These are phyloP conservation scores for Gymnopilus dilepis DNA, from an alignment of 768 basidiomycete species.

Conservation along the genomic window DNA sequence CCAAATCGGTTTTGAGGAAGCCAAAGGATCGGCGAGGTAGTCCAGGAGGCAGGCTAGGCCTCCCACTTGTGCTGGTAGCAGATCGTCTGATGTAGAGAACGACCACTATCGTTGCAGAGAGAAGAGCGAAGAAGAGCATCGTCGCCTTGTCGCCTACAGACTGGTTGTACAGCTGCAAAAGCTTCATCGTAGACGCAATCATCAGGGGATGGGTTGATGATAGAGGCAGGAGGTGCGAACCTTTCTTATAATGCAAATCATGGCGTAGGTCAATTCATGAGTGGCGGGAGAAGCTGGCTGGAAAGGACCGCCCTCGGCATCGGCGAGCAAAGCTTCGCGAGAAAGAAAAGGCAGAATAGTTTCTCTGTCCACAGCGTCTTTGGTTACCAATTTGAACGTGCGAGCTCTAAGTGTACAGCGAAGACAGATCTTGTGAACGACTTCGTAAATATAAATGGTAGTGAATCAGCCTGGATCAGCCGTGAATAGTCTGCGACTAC, in stretches of 20 bases:
- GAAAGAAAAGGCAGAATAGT: neutral
- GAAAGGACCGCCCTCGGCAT: neutral
- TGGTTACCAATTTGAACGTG: neutral
- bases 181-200: neutral
- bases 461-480: no score
- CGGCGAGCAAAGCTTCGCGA: neutral
- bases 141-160: neutral
- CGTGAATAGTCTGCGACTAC: no score
- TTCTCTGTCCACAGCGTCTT: neutral
- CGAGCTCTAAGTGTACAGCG: neutral
- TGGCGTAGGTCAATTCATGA: neutral
- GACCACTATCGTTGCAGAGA: neutral
- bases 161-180: neutral
- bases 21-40: constrained; percentile 11
- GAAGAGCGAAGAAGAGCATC: neutral
- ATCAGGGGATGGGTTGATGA: neutral
- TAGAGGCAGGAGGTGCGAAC: neutral
- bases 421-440: neutral
- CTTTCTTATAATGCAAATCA: neutral
- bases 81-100: neutral
- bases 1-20: neutral
- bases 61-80: neutral
- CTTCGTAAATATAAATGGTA: no score
- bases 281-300: neutral
- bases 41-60: constrained; percentile 4